Conservation (phyloP, 108 stramenopile species). For the Cyclostephanos invisitatus region DNA sequence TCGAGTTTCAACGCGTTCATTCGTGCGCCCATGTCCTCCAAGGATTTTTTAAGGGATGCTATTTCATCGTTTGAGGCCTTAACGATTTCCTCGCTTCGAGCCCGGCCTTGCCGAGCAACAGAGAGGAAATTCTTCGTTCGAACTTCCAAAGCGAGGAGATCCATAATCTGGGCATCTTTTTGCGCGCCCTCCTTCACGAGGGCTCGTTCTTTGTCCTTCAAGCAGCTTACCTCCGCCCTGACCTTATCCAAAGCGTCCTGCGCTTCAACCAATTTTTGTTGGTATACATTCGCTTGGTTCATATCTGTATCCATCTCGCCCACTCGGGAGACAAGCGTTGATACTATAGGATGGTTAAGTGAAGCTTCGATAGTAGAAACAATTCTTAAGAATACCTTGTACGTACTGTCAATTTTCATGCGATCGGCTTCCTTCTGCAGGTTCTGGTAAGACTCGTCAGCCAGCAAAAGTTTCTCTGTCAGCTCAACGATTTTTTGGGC, state of each 20-base stretch:
- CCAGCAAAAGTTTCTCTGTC: slow-evolving; percentile 1
- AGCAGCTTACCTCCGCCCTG: slow-evolving; percentile 4
- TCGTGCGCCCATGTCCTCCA: slow-evolving; percentile 23
- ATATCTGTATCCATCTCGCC: slow-evolving; percentile 23
- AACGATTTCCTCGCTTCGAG: slow-evolving; percentile 27
- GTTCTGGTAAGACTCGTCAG: slow-evolving; percentile 9
- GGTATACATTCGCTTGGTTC: slow-evolving; percentile 13
- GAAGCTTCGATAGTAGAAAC: not conserved
- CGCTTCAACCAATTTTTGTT: slow-evolving; percentile 18
- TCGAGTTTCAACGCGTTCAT: slow-evolving; percentile 21
- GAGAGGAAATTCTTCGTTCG: slow-evolving; percentile 34
- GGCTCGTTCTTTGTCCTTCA: slow-evolving; percentile 22
- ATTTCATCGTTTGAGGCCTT: slow-evolving; percentile 14
- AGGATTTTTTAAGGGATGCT: slow-evolving; percentile 16
- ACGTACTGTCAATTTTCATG: slow-evolving; percentile 24
- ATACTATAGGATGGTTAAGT: slow-evolving; percentile 3
- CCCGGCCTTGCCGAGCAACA: slow-evolving; percentile 28
- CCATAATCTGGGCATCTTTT: slow-evolving; percentile 21
- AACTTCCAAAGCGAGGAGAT: slow-evolving; percentile 6
- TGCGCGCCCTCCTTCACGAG: slow-evolving; percentile 17
- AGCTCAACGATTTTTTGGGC: slow-evolving; percentile 15
- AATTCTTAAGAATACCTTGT: not conserved
- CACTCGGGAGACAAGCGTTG: slow-evolving; percentile 25
- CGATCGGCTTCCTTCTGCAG: slow-evolving; percentile 9
- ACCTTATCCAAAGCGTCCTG: slow-evolving; percentile 10